These are phyloP conservation scores for Vitis amurensis DNA, from an alignment of 164 flowering plant genomes.

Conservation along the genomic window DNA sequence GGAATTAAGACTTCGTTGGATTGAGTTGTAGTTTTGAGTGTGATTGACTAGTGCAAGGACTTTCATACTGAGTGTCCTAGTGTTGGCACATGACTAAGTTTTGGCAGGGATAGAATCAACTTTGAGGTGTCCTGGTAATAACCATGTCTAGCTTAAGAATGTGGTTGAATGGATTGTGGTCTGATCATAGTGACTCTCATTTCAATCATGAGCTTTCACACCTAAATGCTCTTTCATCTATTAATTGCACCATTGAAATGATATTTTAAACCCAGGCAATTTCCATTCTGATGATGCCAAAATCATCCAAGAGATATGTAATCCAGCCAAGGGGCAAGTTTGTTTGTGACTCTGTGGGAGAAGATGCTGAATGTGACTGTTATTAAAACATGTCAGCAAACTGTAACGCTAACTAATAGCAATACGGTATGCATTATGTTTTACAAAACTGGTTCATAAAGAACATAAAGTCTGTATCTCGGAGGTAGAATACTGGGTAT, in stretches of 20 bases:
- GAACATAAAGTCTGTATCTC: too few relatives aligned
- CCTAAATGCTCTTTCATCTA: background rate
- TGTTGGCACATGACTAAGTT: background rate
- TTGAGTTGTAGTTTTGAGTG: too few relatives aligned
- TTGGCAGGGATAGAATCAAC: too few relatives aligned
- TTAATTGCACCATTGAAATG: background rate
- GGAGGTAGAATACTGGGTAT: too few relatives aligned
- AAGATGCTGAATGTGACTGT: background rate
- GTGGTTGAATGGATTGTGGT: background rate
- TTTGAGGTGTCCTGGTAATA: background rate
- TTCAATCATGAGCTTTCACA: background rate
- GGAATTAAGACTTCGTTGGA: too few relatives aligned
- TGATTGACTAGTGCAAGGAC: background rate
- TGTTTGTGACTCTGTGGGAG: background rate
- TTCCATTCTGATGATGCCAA: background rate
- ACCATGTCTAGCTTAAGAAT: background rate
- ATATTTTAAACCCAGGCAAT: background rate
- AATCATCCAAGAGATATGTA: background rate
- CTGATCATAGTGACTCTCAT: background rate
- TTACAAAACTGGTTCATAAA: too few relatives aligned
- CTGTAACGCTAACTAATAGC: background rate
- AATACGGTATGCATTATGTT: too few relatives aligned
- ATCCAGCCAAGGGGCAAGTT: background rate
- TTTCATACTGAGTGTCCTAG: background rate
- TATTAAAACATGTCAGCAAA: background rate